Base-by-base conservation (phyloP, 2,329 filamentous ascomycete species). In the Paraconiothyrium brasiliense region DNA sequence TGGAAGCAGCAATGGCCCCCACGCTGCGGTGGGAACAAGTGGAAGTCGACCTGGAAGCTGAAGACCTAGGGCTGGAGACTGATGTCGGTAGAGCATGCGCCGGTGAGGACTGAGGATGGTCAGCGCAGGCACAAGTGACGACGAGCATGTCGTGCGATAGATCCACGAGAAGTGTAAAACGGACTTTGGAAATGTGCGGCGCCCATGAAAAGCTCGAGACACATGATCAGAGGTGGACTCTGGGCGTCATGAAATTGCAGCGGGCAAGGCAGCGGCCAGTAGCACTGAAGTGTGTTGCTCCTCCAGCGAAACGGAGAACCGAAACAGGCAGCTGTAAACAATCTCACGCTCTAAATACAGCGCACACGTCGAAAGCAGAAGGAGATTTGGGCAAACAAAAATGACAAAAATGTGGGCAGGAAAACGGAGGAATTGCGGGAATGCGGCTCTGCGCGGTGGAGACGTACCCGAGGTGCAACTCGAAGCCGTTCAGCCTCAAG, bases 391-490 rank as follows among this genome's bases (percentile, higher is more conserved):
- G 16, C 30, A 56, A 56, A 56, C 54, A 11, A 48, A 6, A 54
- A 58, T 59, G 61, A 62, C 20, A 20, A 57, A 63, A 57, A 46
- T 54, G 55, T 54, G 57, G 20, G 47, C 57, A 59, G 60, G 10
- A 22, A 63, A 60, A 65, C 14, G 48, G 49, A n/a, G 39, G 58
- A 54, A 57, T 5, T 16, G 35, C 32, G 37, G 37, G 24, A 9
- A 58, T 64, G 60, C 73, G 75, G 75, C 76, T 78, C 76, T 77
- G 76, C 71, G 66, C 68, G 65, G 69, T 68, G 64, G 65, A 65
- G 69, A 76, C 75, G 66, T 78, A 78, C 76, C 74, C 75, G 76
- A 73, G 65, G 75, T 77, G 74, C 74, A 67, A 76, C 72, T 67
- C 68, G 66, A 70, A 65, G 62, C 66, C 39, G 71, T 76, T 76